phyloP scores from a whole-genome alignment of 306 rosid genomes.

The Quillaja saponaria region DNA sequence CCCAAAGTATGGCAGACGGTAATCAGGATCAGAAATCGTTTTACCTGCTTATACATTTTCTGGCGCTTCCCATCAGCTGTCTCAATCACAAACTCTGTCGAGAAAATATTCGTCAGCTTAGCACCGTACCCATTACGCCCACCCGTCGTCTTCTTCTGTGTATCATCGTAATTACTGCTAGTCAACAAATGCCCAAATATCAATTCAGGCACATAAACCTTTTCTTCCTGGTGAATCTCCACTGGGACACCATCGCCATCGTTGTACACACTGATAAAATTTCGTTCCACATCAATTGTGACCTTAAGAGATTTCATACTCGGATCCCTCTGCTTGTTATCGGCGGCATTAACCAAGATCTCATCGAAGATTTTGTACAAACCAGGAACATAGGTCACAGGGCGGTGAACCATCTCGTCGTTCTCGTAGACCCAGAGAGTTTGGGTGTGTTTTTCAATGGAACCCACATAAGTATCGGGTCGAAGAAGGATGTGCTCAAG shows the following conservation, averaged over 20 bases:
- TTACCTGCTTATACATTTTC: constrained; percentile 93
- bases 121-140: constrained; percentile 95
- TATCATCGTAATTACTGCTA: constrained; percentile 86
- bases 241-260: constrained; percentile 91
- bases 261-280: constrained; percentile 59
- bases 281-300: constrained; percentile 54
- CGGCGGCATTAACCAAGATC: constrained; percentile 92
- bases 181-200: constrained; percentile 86
- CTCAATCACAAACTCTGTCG: constrained; percentile 80
- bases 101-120: constrained; percentile 88
- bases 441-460: constrained; percentile 86
- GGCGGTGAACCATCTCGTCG: constrained; percentile 67
- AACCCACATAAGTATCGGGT: constrained; percentile 91
- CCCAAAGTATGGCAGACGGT: too few species aligned
- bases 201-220: constrained; percentile 89
- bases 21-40: too few species aligned
- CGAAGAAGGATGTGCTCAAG: constrained; percentile 95
- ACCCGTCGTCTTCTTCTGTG: constrained; percentile 85
- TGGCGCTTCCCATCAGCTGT: constrained; percentile 84
- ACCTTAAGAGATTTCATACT: constrained; percentile 74
- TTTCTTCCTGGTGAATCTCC: constrained; percentile 91
- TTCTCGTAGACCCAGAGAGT: constrained; percentile 77
- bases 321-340: constrained; percentile 89
- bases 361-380: constrained; percentile 95
- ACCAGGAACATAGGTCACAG: constrained; percentile 77